Conservation (phyloP, 2,329 filamentous ascomycete species). For the Penicillium polonicum region DNA sequence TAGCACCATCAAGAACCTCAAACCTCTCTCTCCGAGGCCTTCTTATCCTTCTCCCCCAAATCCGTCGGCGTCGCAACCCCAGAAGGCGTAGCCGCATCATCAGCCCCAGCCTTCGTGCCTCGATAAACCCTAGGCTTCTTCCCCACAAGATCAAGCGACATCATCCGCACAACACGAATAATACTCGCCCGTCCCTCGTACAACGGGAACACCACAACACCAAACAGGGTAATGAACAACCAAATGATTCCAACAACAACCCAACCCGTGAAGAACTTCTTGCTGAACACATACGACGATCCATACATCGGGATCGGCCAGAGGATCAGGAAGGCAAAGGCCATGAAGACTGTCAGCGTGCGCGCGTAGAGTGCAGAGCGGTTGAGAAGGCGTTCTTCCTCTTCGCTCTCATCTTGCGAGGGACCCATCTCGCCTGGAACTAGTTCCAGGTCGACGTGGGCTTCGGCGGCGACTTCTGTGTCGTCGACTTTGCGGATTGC, state of each 20-base stretch:
- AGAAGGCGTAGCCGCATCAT: constrained; percentile 44
- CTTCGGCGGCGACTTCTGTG: constrained; percentile 63
- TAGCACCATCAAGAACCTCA: constrained; percentile 1
- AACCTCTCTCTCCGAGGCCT: constrained; percentile 10
- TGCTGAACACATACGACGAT: constrained; percentile 74
- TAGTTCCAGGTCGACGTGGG: constrained; percentile 65
- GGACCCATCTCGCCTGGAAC: constrained; percentile 52
- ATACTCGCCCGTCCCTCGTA: constrained; percentile 75
- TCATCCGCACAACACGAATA: constrained; percentile 58
- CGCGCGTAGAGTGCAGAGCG: constrained; percentile 57
- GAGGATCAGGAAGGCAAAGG: constrained; percentile 70
- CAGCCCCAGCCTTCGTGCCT: constrained; percentile 33
- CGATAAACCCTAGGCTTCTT: constrained; percentile 35
- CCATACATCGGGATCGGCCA: constrained; percentile 96
- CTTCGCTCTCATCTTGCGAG: constrained; percentile 40
- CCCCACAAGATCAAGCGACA: constrained; percentile 59
- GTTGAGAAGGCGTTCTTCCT: constrained; percentile 53
- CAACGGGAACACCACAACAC: constrained; percentile 77
- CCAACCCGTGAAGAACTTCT: constrained; percentile 81
- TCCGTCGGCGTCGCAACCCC: constrained; percentile 51
- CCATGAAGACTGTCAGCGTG: constrained; percentile 61
- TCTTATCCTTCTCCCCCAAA: constrained; percentile 34
- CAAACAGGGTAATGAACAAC: constrained; percentile 70
- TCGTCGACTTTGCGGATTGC: constrained; percentile 77
- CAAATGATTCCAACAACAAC: constrained; percentile 74